phyloP scores from a whole-genome alignment of 2,329 filamentous ascomycete genomes.

The Ciborinia camelliae region DNA sequence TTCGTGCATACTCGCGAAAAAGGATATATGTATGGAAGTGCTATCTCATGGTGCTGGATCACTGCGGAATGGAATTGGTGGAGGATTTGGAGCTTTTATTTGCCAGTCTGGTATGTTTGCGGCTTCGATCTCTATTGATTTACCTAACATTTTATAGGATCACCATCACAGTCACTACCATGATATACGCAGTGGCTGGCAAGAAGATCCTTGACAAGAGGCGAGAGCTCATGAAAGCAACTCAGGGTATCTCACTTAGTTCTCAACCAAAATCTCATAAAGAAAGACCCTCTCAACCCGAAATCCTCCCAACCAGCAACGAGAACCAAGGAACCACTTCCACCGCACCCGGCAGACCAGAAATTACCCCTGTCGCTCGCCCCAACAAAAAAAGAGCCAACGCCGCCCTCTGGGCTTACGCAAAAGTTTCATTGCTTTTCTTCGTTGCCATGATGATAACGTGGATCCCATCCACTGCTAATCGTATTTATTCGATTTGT shows the following conservation, averaged over 20 bases:
- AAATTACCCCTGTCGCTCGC: not conserved
- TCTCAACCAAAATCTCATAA: not conserved
- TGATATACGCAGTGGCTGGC: slow-evolving; percentile 65
- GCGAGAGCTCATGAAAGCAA: slow-evolving; percentile 42
- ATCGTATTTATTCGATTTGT: slow-evolving; percentile 69
- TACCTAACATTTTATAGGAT: slow-evolving; percentile 46
- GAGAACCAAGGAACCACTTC: slow-evolving; percentile 38
- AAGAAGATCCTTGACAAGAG: slow-evolving; percentile 65
- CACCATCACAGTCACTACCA: slow-evolving; percentile 57
- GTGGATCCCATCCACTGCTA: slow-evolving; percentile 74
- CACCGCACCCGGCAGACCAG: not conserved
- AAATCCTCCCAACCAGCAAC: slow-evolving; percentile 38
- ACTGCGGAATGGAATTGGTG: slow-evolving; percentile 63
- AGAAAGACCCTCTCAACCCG: slow-evolving; percentile 47
- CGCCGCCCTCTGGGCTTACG: slow-evolving; percentile 65
- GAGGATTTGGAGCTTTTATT: slow-evolving; percentile 73
- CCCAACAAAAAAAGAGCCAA: slow-evolving; percentile 40
- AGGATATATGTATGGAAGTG: slow-evolving; percentile 68
- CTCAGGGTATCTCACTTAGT: not conserved
- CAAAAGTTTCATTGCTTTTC: slow-evolving; percentile 68
- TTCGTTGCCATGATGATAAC: slow-evolving; percentile 69
- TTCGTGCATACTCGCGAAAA: slow-evolving; percentile 54
- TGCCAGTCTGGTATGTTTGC: slow-evolving; percentile 54
- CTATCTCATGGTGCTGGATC: slow-evolving; percentile 81
- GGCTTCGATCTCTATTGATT: slow-evolving; percentile 21